Base-by-base conservation (phyloP, 78 protist species). In the Dictyostelium purpureum region DNA sequence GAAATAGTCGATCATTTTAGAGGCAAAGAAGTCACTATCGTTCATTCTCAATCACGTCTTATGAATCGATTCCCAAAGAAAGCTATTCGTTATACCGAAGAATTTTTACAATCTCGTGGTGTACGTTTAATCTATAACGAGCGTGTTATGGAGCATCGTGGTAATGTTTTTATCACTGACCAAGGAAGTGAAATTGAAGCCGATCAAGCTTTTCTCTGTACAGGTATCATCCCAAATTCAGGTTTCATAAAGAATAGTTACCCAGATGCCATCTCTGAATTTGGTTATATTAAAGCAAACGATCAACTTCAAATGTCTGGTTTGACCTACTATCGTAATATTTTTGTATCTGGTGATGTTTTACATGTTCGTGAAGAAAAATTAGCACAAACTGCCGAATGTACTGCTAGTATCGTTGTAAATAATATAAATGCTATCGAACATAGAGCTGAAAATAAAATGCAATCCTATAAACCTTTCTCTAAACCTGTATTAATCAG, bases 61-160 rank as follows among this genome's bases (percentile, higher is more conserved):
- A 92, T 92, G 89, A 83, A 73, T 19, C n/a, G 95, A 21, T 85
- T 80, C 87, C 94, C 94, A 16, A 79, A 88, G 65, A 88, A 79
- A 18, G 78, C 94, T 14, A 73, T 79, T 16, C 45, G 38, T 19
- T 74, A 76, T 26, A 26, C 95, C 6, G 95, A 92, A 5, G 51
- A 65, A 6, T 92, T 45, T 33, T 9, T 92, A 7, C 28, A 47
- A 6, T 63, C 61, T 7, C 94, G 57, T 38, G 88, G 87, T 21
- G 94, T 90, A 1, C 37, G 80, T 28, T 71, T 90, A 6, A 38
- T 90, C 3, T 61, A 81, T 51, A 77, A 81, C 31, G 94, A 90
- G 37, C 77, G 94, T 49, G 87, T 90, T 21, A 73, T 90, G 12
- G 88, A 88, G 5, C 82, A 81, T 71, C 40, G 57, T 9, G 91